Base-by-base conservation (phyloP, 495 filamentous ascomycete species). In the Penicillium verhagenii region DNA sequence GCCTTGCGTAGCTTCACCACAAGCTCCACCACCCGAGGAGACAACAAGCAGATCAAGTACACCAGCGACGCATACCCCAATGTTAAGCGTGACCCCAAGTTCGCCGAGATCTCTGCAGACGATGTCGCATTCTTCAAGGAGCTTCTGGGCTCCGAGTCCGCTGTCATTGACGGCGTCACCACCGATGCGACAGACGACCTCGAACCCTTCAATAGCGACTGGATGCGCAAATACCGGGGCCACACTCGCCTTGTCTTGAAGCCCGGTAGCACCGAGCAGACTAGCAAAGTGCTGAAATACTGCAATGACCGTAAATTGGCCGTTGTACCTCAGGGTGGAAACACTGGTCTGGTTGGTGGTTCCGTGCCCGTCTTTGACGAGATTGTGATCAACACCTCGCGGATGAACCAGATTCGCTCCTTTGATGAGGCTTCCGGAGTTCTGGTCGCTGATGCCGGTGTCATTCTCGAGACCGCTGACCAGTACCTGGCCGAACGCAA, bases 171-270 rank as follows among this genome's bases (percentile, higher is more conserved):
- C 60, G 90, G 90, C 42, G 79, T 94, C 35, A 87, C 87, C 5
- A 71, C 79, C 60, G 84, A 89, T 65, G 83, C 84, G 18, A 71
- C 78, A 0, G 86, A 88, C 56, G 94, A 98, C 64, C 78, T 97
- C 52, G 91, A 93, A 64, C 83, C 91, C 14, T 97, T 90, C 82
- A 98, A 98, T 75, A 84, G 82, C 60, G 94, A 98, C 75, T 98
- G 94, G 94, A 97, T 97, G 95, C 85, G 89, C 69, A 98, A 98
- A 71, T 98, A 97, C 76, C 86, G 91, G 33, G 94, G 94, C 33
- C 92, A 96, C 67, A 85, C 89, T 48, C 82, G 84, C 52, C 76
- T 98, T 8, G 91, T 97, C 8, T 75, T 98, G 43, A 96, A 93
- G 72, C 94, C 94, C 8, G 76, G 77, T 29, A 83, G 80, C 10